phyloP scores from a whole-genome alignment of 352 stramenopile genomes.

The Elongisporangium undulatum region DNA sequence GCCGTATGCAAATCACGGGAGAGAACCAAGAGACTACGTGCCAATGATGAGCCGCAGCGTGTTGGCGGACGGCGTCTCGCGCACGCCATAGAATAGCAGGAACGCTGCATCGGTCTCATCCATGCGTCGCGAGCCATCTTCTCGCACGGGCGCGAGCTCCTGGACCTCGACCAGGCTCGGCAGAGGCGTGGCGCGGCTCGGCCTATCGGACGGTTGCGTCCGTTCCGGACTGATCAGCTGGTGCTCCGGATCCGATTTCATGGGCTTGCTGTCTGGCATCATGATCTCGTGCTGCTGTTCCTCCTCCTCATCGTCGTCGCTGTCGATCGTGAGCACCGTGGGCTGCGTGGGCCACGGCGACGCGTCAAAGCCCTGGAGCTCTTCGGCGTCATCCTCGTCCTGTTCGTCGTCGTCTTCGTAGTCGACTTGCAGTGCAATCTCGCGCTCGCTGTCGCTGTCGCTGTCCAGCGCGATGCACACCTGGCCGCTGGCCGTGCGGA shows the following conservation, averaged over 20 bases:
- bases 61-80: constrained; percentile 34
- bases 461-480: constrained; percentile 57
- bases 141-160: background rate
- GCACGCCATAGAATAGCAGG: constrained; percentile 59
- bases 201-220: background rate
- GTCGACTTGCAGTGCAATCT: constrained; percentile 1
- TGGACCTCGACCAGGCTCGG: background rate
- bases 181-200: background rate
- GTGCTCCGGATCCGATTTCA: background rate
- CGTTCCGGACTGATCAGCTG: background rate
- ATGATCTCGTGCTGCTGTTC: constrained; percentile 2
- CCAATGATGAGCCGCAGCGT: constrained; percentile 58
- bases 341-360: constrained; percentile 3
- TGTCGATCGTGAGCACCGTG: constrained; percentile 32
- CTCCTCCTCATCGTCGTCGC: constrained; percentile 18
- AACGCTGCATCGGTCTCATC: constrained; percentile 66
- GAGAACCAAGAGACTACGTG: constrained; percentile 13
- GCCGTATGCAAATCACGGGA: constrained; percentile 4
- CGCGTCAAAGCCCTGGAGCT: constrained; percentile 5
- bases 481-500: constrained; percentile 38
- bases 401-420: constrained; percentile 11
- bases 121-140: constrained; percentile 15
- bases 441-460: constrained; percentile 14
- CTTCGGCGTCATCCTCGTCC: constrained; percentile 3
- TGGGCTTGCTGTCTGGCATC: background rate